Evolutionary conservation across 2,329 filamentous ascomycete species (phyloP).

Genomic region (Venturia aucupariae): DNA sequence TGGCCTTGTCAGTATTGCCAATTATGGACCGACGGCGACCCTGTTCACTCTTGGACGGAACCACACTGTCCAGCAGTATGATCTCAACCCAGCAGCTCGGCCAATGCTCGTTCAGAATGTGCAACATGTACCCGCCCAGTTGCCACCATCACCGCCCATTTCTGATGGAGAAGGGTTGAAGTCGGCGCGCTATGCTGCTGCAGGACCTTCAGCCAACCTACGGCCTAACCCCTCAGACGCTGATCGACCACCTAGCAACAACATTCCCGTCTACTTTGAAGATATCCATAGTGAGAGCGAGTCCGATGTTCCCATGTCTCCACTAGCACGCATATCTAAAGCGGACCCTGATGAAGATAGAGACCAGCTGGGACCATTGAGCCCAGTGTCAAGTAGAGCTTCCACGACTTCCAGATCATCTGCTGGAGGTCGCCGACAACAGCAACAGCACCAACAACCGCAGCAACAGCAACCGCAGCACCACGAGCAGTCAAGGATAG

Average conservation of each 20-base stretch:
- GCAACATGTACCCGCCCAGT: slow-evolving; percentile 70
- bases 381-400: slow-evolving; percentile 50
- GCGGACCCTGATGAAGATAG: slow-evolving; percentile 51
- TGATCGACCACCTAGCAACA: slow-evolving; percentile 22
- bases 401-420: slow-evolving; percentile 14
- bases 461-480: background rate
- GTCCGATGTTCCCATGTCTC: slow-evolving; percentile 32
- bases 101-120: slow-evolving; percentile 75
- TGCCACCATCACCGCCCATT: slow-evolving; percentile 74
- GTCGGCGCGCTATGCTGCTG: slow-evolving; percentile 9
- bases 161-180: slow-evolving; percentile 58
- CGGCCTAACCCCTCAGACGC: slow-evolving; percentile 24
- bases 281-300: slow-evolving; percentile 66
- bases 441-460: background rate
- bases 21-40: slow-evolving; percentile 82
- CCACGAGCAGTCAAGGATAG: background rate
- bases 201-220: background rate
- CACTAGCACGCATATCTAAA: slow-evolving; percentile 21
- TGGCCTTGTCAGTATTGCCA: slow-evolving; percentile 69
- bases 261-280: slow-evolving; percentile 30
- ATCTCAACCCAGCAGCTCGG: slow-evolving; percentile 62
- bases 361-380: slow-evolving; percentile 56
- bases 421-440: background rate
- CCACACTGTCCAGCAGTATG: slow-evolving; percentile 89
- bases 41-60: slow-evolving; percentile 86